phyloP scores from a whole-genome alignment of 108 stramenopile species.

The Fragilaria crotonensis region DNA sequence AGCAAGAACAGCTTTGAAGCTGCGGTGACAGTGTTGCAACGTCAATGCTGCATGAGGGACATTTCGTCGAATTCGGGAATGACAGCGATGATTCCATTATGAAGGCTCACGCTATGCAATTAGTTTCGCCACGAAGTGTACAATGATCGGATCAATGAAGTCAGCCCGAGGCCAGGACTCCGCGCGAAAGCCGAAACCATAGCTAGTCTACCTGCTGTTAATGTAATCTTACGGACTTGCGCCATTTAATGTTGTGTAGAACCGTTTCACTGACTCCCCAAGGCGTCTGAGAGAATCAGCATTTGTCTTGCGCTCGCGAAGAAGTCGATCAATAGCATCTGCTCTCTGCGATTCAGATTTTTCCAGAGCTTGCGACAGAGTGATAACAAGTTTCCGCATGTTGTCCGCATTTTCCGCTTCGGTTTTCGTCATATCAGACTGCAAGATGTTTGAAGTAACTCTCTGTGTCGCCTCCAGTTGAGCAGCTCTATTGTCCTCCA shows the following conservation, averaged over 20 bases:
- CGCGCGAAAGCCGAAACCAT: no score
- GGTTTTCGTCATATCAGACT: slow-evolving; percentile 4
- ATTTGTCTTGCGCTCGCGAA: slow-evolving; percentile 49
- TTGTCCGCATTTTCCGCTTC: slow-evolving; percentile 48
- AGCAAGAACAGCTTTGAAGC: no score
- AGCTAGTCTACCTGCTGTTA: no score
- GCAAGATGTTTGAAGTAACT: slow-evolving; percentile 7
- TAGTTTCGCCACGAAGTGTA: no score
- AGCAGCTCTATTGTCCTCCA: slow-evolving; percentile 9
- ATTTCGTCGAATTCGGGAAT: no score
- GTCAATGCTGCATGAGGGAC: no score
- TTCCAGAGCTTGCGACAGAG: slow-evolving; percentile 60
- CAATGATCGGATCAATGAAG: no score
- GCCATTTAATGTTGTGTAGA: slow-evolving; percentile 55
- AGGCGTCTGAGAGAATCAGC: slow-evolving; percentile 53
- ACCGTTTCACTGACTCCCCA: slow-evolving; percentile 61
- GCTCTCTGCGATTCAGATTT: slow-evolving; percentile 58
- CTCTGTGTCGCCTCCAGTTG: slow-evolving; percentile 13
- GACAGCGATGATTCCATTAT: no score
- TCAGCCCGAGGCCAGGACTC: no score
- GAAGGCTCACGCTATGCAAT: no score
- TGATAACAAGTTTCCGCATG: slow-evolving; percentile 47
- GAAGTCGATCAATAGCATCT: slow-evolving; percentile 55
- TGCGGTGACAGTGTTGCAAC: no score
- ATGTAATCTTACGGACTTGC: no score